A percentile compares a stretch with the other conserved stretches of the same genome.
These are phyloP conservation scores for Colletotrichum sansevieriae DNA, from an alignment of 2,329 filamentous ascomycete genomes.

Conservation along the genomic window DNA sequence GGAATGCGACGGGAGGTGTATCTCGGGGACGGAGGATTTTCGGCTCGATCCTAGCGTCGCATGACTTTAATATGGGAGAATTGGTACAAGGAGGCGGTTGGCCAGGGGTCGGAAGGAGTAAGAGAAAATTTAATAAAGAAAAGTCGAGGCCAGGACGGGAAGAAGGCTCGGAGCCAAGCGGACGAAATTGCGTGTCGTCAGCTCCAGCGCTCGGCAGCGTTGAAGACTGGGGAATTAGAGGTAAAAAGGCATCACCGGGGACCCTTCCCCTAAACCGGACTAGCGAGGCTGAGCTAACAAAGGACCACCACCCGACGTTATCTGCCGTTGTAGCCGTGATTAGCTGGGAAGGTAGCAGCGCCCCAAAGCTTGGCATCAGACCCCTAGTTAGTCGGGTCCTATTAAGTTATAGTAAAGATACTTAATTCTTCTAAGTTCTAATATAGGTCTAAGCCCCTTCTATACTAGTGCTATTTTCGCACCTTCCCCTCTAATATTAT, in stretches of 20 bases:
- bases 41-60: constrained; percentile 39
- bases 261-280: constrained; percentile 39
- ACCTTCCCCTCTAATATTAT: no score
- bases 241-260: constrained; percentile 29
- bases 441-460: no score
- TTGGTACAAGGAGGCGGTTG: constrained; percentile 3
- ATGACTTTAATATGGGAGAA: constrained; percentile 26
- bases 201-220: constrained; percentile 31
- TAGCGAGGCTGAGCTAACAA: constrained; percentile 42
- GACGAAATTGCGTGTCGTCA: constrained; percentile 41
- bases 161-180: constrained; percentile 30
- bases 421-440: no score
- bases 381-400: constrained; percentile 22
- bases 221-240: constrained; percentile 29
- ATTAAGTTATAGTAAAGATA: no score
- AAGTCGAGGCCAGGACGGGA: constrained; percentile 1
- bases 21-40: constrained; percentile 25
- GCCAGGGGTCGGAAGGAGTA: constrained; percentile 8
- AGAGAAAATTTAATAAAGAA: not conserved
- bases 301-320: constrained; percentile 5
- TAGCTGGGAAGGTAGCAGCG: constrained; percentile 1
- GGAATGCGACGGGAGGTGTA: constrained; percentile 1
- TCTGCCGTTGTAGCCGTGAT: constrained; percentile 36
- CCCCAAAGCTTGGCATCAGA: constrained; percentile 38
- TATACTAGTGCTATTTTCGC: no score